These are phyloP conservation scores for Plasmodium blacklocki DNA, from an alignment of 169 alveolate genomes.

Conservation along the genomic window DNA sequence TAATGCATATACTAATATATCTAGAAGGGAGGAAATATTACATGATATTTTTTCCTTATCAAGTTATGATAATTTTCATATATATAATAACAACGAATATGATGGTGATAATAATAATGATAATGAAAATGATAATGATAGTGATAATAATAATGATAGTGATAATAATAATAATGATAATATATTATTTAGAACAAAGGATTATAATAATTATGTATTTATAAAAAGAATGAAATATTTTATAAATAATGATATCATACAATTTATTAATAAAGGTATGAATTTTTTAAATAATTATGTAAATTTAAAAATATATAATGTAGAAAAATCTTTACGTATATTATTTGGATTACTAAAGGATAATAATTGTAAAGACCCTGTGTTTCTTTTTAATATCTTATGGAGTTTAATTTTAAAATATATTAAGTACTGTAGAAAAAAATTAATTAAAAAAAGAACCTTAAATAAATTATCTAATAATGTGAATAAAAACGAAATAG, in stretches of 20 bases:
- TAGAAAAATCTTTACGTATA: constrained; percentile 5
- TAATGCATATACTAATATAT: neutral
- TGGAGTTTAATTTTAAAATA: constrained; percentile 24
- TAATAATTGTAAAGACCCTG: neutral
- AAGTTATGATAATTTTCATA: constrained; percentile 34
- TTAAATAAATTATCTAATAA: neutral
- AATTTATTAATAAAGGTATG: constrained; percentile 42
- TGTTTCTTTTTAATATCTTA: constrained; percentile 33
- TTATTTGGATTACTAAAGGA: neutral
- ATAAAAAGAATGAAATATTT: constrained; percentile 18
- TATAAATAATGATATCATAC: constrained; percentile 65
- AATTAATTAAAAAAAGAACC: constrained; percentile 24
- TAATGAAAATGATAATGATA: neutral
- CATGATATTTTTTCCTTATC: constrained; percentile 16
- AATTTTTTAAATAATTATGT: constrained; percentile 5
- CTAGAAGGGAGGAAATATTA: constrained; percentile 16
- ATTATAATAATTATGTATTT: constrained; percentile 12
- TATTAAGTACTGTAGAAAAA: constrained; percentile 18
- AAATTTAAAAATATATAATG: constrained; percentile 25
- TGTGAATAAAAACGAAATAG: constrained; percentile 7
- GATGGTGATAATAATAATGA: neutral
- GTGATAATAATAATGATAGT: neutral
- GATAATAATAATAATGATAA: neutral
- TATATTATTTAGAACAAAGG: neutral
- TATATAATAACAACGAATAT: neutral